Percentiles rank a stretch among this genome's conserved stretches.
Evolutionary conservation across 768 basidiomycete species (phyloP).

Genomic region (Pleurotus cornucopiae): DNA sequence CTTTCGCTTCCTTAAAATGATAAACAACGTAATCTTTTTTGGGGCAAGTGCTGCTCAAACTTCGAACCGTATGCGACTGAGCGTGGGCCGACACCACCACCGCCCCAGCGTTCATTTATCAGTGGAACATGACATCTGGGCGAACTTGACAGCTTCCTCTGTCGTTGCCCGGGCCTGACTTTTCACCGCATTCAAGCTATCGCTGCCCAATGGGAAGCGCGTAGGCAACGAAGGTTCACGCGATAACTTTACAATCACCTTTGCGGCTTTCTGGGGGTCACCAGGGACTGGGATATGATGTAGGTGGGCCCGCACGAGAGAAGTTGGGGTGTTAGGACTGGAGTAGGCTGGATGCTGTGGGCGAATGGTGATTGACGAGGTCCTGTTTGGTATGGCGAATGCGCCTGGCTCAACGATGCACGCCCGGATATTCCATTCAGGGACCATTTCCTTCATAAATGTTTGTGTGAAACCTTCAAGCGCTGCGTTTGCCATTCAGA

Average conservation of each 20-base stretch:
- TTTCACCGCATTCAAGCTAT: neutral
- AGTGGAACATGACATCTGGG: neutral
- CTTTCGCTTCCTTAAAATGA: too few species aligned
- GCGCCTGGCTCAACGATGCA: constrained; percentile 3
- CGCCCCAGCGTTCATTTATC: neutral
- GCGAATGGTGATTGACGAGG: neutral
- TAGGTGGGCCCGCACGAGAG: neutral
- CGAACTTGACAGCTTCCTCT: neutral
- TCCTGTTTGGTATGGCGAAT: neutral
- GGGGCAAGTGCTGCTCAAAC: too few species aligned
- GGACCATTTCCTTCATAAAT: constrained; percentile 27
- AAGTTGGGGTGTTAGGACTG: neutral
- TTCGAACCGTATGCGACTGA: too few species aligned
- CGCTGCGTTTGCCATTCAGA: constrained; percentile 11
- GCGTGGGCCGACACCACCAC: too few species aligned
- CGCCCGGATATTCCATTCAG: constrained; percentile 29
- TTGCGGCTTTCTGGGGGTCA: neutral
- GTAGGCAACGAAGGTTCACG: neutral
- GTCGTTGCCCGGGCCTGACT: neutral
- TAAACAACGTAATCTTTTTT: too few species aligned
- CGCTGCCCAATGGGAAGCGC: neutral
- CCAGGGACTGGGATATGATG: neutral
- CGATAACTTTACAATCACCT: neutral
- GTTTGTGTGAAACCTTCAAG: constrained; percentile 23
- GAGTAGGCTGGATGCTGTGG: neutral